These are phyloP conservation scores for Boletus mariae DNA, from an alignment of 1,284 basidiomycete genomes.

Conservation along the genomic window DNA sequence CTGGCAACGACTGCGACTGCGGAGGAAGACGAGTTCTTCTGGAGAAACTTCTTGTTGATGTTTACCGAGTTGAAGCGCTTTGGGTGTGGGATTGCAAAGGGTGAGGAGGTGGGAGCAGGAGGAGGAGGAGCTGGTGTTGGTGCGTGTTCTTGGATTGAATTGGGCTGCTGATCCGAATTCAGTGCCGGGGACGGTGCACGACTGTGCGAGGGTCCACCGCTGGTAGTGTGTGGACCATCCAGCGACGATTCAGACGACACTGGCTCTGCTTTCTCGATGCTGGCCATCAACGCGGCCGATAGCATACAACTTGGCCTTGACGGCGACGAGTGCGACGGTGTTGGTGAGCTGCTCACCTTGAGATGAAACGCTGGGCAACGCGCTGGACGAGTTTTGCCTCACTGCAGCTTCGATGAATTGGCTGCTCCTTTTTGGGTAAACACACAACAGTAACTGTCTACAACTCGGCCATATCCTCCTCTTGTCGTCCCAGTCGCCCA, in stretches of 20 bases:
- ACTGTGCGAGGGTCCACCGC: constrained; percentile 2
- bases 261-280: constrained; percentile 47
- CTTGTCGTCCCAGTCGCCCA: constrained; percentile 50
- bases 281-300: constrained; percentile 74
- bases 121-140: constrained; percentile 7
- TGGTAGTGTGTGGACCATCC: constrained; percentile 30
- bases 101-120: constrained; percentile 8
- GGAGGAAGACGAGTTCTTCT: constrained; percentile 60
- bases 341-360: neutral
- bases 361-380: neutral
- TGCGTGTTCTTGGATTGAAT: no score
- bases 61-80: constrained; percentile 87
- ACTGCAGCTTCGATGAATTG: neutral
- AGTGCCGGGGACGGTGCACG: constrained; percentile 19
- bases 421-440: constrained; percentile 24
- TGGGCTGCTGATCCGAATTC: constrained; percentile 19
- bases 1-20: constrained; percentile 39
- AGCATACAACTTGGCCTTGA: neutral
- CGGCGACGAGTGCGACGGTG: neutral
- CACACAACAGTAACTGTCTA: constrained; percentile 12
- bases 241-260: constrained; percentile 34
- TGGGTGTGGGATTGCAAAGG: constrained; percentile 48
- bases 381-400: constrained; percentile 6
- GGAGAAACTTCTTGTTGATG: constrained; percentile 92
- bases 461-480: constrained; percentile 55